These are phyloP conservation scores for Asterella californica DNA, from an alignment of 225 moss, liverwort and hornwort species.

Conservation along the genomic window DNA sequence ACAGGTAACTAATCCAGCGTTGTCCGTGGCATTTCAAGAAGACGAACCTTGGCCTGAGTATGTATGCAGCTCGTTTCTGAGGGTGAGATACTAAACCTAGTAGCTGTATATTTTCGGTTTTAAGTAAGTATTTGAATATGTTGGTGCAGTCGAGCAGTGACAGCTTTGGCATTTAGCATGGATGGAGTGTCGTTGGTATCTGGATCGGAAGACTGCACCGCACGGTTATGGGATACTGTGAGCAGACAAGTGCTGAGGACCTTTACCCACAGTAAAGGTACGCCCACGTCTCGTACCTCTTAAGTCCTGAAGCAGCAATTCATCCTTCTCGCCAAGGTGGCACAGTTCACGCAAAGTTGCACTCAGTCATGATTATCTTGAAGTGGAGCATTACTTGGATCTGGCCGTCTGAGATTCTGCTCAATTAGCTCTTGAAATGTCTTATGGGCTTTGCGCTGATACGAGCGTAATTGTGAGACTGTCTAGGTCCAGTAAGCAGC, in stretches of 20 bases:
- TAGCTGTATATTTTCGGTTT: background rate
- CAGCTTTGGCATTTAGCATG: constrained; percentile 93
- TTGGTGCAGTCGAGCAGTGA: constrained; percentile 78
- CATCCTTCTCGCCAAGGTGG: too few species aligned
- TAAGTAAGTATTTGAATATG: background rate
- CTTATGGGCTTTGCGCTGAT: background rate
- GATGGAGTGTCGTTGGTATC: constrained; percentile 94
- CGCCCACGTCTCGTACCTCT: background rate
- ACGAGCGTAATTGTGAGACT: background rate
- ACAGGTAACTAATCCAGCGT: constrained; percentile 47
- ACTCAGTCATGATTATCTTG: background rate
- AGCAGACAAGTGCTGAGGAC: constrained; percentile 87
- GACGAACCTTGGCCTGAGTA: background rate
- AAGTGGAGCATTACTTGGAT: background rate
- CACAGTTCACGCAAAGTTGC: background rate
- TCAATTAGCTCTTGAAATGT: background rate
- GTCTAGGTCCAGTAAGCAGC: constrained; percentile 86
- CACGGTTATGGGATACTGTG: constrained; percentile 92
- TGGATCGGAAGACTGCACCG: constrained; percentile 96
- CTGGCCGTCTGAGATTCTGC: background rate
- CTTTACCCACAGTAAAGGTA: constrained; percentile 90
- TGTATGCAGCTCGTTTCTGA: background rate
- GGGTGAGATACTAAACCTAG: background rate
- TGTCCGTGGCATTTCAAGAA: background rate
- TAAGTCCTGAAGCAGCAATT: background rate